Conservation (phyloP, 2,329 filamentous ascomycete species). For the Trichoderma cornu-damae region DNA sequence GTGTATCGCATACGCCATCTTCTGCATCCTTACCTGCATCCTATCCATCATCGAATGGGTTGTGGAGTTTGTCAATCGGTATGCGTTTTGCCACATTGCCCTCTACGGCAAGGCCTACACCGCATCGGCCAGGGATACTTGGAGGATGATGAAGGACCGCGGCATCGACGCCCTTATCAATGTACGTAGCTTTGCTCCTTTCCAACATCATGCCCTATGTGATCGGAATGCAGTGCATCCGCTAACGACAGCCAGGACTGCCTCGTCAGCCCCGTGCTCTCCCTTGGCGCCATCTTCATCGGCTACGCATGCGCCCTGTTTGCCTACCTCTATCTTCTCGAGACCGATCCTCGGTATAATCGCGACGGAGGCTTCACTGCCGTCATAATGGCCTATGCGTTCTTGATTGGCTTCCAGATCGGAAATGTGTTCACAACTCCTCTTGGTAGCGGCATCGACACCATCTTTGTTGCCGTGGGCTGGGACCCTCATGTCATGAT, state of each 20-base stretch:
- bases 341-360: constrained; percentile 79
- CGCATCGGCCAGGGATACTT: constrained; percentile 80
- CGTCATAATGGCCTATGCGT: constrained; percentile 76
- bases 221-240: too few relatives aligned
- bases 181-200: constrained; percentile 27
- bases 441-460: constrained; percentile 81
- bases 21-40: constrained; percentile 72
- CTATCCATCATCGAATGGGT: constrained; percentile 78
- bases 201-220: not conserved
- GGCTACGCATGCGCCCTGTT: constrained; percentile 76
- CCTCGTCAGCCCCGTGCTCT: constrained; percentile 67
- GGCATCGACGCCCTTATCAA: constrained; percentile 88
- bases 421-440: constrained; percentile 87
- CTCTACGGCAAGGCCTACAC: constrained; percentile 89
- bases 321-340: constrained; percentile 79
- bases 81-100: constrained; percentile 88
- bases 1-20: constrained; percentile 58
- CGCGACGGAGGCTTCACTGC: constrained; percentile 60
- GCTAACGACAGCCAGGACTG: constrained; percentile 52
- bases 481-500: constrained; percentile 71
- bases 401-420: constrained; percentile 86
- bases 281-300: constrained; percentile 76
- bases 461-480: constrained; percentile 76
- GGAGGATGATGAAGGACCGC: constrained; percentile 85
- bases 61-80: constrained; percentile 82